Evolutionary conservation across 352 stramenopile species (phyloP), one percentile per base, ranked within the genome.

Genomic region (Phytophthora tentaculata): DNA sequence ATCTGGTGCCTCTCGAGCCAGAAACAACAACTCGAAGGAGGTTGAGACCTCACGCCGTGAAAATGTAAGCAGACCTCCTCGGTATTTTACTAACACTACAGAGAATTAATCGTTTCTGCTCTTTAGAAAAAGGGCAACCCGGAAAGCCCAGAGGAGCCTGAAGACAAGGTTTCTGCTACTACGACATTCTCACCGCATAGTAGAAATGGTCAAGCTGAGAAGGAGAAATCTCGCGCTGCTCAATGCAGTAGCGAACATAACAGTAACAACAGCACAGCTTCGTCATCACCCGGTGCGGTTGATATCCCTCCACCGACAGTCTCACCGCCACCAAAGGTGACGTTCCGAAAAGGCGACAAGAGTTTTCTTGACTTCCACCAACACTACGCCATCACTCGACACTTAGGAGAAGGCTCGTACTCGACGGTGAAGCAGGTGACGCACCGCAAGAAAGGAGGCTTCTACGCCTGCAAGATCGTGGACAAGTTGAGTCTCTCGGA

Each of bases 371-470:
- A 90, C 41, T 96, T 96, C 54, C 83, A 94, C 52, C 83, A 93
- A 49, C 81, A 89, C 64, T 96, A 94, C 56, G 74, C 83, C 29
- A 91, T 96, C 67, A 88, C 82, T 20, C 71, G 83, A 29, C 84
- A 96, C 64, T 61, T 96, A 14, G 88, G 88, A n/a, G 85, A 94
- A 71, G 88, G 88, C 29, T 96, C 88, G 61, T 96, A 96, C 75
- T 96, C 88, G 67, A 92, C 84, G 0, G 88, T 96, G 17, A 96
- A 96, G 77, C 84, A 94, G 65, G 88, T 96, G 44, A 96, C 85
- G 9, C 86, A 94, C 56, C 84, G 86, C 49, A 88, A 81, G 62
- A 89, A 88, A 64, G 86, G 86, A 28, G 85, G 84, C 0, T 74
- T 83, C 19, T 94, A 79, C 28, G 86, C 86, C 17, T 94, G 86